These are phyloP conservation scores for Plasmodium cynomolgi DNA, from an alignment of 169 alveolate species.

Conservation along the genomic window DNA sequence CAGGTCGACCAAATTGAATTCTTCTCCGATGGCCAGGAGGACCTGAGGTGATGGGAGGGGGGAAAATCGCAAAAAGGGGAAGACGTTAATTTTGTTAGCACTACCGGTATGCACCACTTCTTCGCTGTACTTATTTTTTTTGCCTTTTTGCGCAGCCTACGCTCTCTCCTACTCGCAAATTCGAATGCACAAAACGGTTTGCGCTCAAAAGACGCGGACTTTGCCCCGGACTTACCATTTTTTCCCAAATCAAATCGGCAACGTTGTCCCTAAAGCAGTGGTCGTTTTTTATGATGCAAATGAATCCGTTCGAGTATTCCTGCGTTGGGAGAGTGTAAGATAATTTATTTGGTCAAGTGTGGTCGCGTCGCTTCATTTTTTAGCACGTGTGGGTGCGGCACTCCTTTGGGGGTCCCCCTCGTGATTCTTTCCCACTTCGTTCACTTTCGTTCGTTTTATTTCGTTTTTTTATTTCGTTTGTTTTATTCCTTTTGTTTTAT, in stretches of 20 bases:
- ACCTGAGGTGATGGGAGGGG: slow-evolving; percentile 27
- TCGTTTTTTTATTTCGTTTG: background rate
- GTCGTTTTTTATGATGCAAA: slow-evolving; percentile 50
- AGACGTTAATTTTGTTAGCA: background rate
- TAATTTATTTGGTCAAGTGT: background rate
- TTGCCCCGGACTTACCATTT: slow-evolving; percentile 22
- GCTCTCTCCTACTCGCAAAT: background rate
- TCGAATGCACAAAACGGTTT: background rate
- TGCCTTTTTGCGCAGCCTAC: background rate
- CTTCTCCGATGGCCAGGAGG: slow-evolving; percentile 65
- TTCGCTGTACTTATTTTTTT: background rate
- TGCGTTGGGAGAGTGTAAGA: background rate
- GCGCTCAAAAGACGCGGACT: background rate
- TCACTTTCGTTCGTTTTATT: background rate
- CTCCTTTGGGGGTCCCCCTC: background rate
- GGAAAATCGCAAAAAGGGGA: background rate
- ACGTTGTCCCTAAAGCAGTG: slow-evolving; percentile 10
- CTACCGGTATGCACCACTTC: background rate
- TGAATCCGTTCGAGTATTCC: slow-evolving; percentile 72
- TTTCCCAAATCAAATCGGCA: slow-evolving; percentile 74
- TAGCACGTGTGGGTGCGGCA: background rate
- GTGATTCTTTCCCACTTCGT: background rate
- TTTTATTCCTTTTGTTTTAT: background rate
- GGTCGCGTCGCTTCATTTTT: background rate
- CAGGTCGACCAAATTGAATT: slow-evolving; percentile 43